A percentile compares a stretch with the other conserved stretches of the same genome.
These are phyloP conservation scores for Gossypium davidsonii DNA, from an alignment of 441 rosid genomes.

Conservation along the genomic window DNA sequence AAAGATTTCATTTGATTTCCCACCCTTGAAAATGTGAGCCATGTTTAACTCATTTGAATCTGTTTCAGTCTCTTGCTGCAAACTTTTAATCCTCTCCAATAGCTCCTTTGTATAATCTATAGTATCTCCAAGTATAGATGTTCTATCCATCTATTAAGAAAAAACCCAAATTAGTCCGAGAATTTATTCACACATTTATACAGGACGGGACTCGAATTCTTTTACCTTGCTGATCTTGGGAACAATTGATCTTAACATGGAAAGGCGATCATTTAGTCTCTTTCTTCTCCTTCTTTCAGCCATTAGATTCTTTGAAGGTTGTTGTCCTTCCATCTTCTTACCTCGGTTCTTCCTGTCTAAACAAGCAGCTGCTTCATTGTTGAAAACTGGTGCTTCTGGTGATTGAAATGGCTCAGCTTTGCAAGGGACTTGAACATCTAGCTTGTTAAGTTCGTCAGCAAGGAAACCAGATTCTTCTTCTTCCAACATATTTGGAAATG, in stretches of 20 bases:
- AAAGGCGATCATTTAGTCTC: slow-evolving; percentile 64
- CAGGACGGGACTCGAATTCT: no score
- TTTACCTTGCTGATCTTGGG: slow-evolving; percentile 78
- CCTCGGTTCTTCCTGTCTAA: slow-evolving; percentile 22
- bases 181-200: no score
- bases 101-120: slow-evolving; percentile 73
- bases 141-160: slow-evolving; percentile 60
- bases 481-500: slow-evolving; percentile 32
- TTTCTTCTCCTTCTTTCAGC: slow-evolving; percentile 69
- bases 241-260: slow-evolving; percentile 72
- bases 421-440: slow-evolving; percentile 30
- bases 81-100: slow-evolving; percentile 44
- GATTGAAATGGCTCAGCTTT: slow-evolving; percentile 38
- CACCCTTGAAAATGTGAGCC: slow-evolving; percentile 39
- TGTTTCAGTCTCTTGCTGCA: slow-evolving; percentile 47
- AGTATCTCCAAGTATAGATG: slow-evolving; percentile 69
- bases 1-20: slow-evolving; percentile 49
- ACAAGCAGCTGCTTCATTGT: slow-evolving; percentile 15
- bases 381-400: slow-evolving; percentile 25
- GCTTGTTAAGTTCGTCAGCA: slow-evolving; percentile 22
- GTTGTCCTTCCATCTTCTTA: slow-evolving; percentile 38
- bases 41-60: slow-evolving; percentile 31
- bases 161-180: not conserved
- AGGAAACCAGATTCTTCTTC: slow-evolving; percentile 30
- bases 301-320: slow-evolving; percentile 68